A percentile compares a stretch with the other conserved stretches of the same genome.
phyloP scores from a whole-genome alignment of 2,329 filamentous ascomycete species.

The Thelonectria discophora region DNA sequence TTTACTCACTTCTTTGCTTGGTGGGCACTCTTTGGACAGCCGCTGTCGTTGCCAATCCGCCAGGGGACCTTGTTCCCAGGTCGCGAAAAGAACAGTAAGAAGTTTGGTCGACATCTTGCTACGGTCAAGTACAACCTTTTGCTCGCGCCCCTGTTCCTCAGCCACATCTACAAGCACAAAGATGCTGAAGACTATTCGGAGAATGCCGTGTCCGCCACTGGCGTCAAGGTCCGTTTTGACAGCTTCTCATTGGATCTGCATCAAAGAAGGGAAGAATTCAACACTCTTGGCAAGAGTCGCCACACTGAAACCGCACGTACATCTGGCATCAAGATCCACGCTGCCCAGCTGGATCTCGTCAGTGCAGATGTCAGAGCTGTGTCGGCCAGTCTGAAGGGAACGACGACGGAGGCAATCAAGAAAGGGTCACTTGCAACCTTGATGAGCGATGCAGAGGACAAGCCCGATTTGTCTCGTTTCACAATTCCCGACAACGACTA shows the following conservation, averaged over 20 bases:
- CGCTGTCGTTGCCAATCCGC: slow-evolving; percentile 92
- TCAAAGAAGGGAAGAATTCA: slow-evolving; percentile 91
- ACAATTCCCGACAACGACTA: slow-evolving; percentile 95
- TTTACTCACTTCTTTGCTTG: slow-evolving; percentile 98
- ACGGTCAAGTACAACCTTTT: slow-evolving; percentile 98
- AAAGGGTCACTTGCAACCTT: slow-evolving; percentile 62
- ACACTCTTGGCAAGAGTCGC: slow-evolving; percentile 78
- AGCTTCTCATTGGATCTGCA: slow-evolving; percentile 98
- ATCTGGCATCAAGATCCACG: slow-evolving; percentile 94
- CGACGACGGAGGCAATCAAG: slow-evolving; percentile 78
- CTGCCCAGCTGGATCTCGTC: slow-evolving; percentile 90
- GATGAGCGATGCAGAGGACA: slow-evolving; percentile 63
- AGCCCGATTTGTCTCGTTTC: slow-evolving; percentile 83
- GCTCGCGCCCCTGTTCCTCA: slow-evolving; percentile 90
- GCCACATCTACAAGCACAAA: slow-evolving; percentile 98
- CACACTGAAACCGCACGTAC: slow-evolving; percentile 75
- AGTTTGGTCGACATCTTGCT: slow-evolving; percentile 95
- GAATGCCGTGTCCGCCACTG: slow-evolving; percentile 84
- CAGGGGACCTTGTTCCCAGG: slow-evolving; percentile 93
- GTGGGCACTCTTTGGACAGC: slow-evolving; percentile 96
- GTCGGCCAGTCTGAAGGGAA: slow-evolving; percentile 87
- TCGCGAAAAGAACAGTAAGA: slow-evolving; percentile 96
- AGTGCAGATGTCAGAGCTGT: slow-evolving; percentile 92
- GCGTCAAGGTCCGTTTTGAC: slow-evolving; percentile 94
- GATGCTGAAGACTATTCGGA: slow-evolving; percentile 87